A percentile compares a stretch with the other conserved stretches of the same genome.
Conservation (phyloP, 306 rosid species). For the Rosa rugosa region DNA sequence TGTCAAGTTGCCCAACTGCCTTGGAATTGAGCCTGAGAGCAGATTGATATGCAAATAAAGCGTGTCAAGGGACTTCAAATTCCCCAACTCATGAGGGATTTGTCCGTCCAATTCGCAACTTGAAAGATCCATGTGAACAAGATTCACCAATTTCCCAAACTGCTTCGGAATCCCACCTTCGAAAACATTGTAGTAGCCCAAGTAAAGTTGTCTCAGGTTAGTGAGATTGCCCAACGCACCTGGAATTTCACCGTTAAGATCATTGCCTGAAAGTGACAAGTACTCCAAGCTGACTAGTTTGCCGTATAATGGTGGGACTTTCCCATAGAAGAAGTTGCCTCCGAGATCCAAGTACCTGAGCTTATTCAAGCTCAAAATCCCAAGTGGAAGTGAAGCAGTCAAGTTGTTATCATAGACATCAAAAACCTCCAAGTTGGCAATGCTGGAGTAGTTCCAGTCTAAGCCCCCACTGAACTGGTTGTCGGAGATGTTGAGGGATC, state of each 20-base stretch:
- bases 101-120: slow-evolving; percentile 64
- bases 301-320: slow-evolving; percentile 63
- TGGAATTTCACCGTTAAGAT: slow-evolving; percentile 66
- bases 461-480: slow-evolving; percentile 64
- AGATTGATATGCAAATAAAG: slow-evolving; percentile 69
- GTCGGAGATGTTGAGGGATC: slow-evolving; percentile 68
- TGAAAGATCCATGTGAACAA: slow-evolving; percentile 71
- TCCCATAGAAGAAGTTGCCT: slow-evolving; percentile 69
- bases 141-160: slow-evolving; percentile 55
- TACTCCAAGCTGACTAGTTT: slow-evolving; percentile 52
- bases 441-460: slow-evolving; percentile 59
- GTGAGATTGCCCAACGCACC: slow-evolving; percentile 73
- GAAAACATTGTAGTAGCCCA: slow-evolving; percentile 71
- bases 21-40: slow-evolving; percentile 71
- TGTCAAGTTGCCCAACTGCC: slow-evolving; percentile 65
- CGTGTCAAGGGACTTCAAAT: slow-evolving; percentile 57
- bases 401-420: slow-evolving; percentile 83
- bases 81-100: slow-evolving; percentile 72
- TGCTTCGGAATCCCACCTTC: slow-evolving; percentile 82
- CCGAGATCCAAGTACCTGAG: slow-evolving; percentile 73
- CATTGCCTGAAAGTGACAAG: slow-evolving; percentile 74
- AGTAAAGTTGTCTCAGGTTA: slow-evolving; percentile 55
- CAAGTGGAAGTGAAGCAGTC: slow-evolving; percentile 62
- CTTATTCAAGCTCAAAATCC: slow-evolving; percentile 44
- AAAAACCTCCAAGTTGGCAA: slow-evolving; percentile 54